Conservation (phyloP, 2,329 filamentous ascomycete genomes). For the Epichloe typhina region DNA sequence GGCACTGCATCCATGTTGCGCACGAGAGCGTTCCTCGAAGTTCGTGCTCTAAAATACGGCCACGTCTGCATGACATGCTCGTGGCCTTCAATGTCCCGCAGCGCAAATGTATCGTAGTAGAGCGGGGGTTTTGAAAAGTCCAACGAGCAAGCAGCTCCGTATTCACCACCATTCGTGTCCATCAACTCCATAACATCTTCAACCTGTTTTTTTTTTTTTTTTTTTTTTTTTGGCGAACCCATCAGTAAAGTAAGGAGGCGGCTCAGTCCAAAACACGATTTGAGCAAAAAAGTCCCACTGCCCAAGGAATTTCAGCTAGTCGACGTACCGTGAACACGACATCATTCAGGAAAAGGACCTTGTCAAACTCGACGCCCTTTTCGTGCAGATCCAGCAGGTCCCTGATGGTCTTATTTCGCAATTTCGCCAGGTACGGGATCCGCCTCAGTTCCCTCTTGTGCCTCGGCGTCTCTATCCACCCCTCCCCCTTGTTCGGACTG, state of each 20-base stretch:
- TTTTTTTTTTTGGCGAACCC: neutral
- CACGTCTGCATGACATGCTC: conserved; percentile 40
- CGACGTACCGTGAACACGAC: conserved; percentile 41
- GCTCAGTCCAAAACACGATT: too few species aligned
- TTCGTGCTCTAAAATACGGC: conserved; percentile 42
- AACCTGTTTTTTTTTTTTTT: conserved; percentile 20
- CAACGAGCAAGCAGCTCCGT: conserved; percentile 48
- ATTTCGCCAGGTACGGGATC: conserved; percentile 53
- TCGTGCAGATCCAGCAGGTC: conserved; percentile 39
- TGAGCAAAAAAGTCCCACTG: too few species aligned
- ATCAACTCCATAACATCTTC: conserved; percentile 43
- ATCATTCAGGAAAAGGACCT: conserved; percentile 49
- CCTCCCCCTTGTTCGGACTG: conserved; percentile 28
- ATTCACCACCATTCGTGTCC: conserved; percentile 42
- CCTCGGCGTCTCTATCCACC: conserved; percentile 50
- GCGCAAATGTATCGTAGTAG: conserved; percentile 51
- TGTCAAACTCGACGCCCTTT: conserved; percentile 40
- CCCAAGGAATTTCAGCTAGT: neutral
- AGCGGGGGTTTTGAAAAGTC: conserved; percentile 41
- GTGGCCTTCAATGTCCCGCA: conserved; percentile 39
- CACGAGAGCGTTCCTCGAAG: conserved; percentile 41
- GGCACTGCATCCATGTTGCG: conserved; percentile 31
- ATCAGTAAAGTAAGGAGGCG: neutral
- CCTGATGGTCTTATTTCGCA: conserved; percentile 51
- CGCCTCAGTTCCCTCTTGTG: conserved; percentile 44